phyloP scores from a whole-genome alignment of 495 filamentous ascomycete genomes.

The Haplographium delicatum region DNA sequence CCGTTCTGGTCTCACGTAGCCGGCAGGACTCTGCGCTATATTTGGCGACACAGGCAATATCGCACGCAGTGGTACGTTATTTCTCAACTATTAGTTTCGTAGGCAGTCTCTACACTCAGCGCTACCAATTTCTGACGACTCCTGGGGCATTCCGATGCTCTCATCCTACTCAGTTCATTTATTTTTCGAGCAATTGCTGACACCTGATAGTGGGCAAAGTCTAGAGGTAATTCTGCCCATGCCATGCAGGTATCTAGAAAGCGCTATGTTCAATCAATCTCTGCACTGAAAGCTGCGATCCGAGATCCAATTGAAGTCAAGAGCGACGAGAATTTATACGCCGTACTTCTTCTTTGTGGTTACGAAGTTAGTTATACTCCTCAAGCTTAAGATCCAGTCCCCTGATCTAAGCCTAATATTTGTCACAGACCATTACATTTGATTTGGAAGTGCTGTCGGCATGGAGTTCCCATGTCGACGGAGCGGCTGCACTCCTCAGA shows the following conservation, averaged over 20 bases:
- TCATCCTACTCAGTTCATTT: no score
- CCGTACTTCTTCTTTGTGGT: slow-evolving; percentile 11
- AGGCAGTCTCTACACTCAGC: no score
- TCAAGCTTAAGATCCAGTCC: background rate
- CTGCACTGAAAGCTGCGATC: slow-evolving; percentile 2
- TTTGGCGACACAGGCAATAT: slow-evolving; percentile 9
- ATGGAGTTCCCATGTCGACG: slow-evolving; percentile 13
- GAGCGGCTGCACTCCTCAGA: slow-evolving; percentile 2
- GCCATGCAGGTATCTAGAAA: slow-evolving; percentile 2
- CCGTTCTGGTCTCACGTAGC: background rate
- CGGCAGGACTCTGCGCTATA: background rate
- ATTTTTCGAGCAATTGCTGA: no score
- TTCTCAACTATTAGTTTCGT: no score
- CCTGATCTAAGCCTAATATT: background rate
- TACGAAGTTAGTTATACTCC: slow-evolving; percentile 14
- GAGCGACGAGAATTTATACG: slow-evolving; percentile 9
- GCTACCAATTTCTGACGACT: no score
- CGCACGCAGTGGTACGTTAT: background rate
- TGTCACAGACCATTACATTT: slow-evolving; percentile 6
- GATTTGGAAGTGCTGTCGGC: slow-evolving; percentile 3
- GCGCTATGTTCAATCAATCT: slow-evolving; percentile 3
- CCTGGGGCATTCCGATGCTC: no score
- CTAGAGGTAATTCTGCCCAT: background rate
- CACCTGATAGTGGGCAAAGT: slow-evolving; percentile 6
- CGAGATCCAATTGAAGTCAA: slow-evolving; percentile 9